Evolutionary conservation across 352 stramenopile genomes (phyloP), one percentile per base, ranked within the genome.

Genomic region (Pythium scleroteichum): DNA sequence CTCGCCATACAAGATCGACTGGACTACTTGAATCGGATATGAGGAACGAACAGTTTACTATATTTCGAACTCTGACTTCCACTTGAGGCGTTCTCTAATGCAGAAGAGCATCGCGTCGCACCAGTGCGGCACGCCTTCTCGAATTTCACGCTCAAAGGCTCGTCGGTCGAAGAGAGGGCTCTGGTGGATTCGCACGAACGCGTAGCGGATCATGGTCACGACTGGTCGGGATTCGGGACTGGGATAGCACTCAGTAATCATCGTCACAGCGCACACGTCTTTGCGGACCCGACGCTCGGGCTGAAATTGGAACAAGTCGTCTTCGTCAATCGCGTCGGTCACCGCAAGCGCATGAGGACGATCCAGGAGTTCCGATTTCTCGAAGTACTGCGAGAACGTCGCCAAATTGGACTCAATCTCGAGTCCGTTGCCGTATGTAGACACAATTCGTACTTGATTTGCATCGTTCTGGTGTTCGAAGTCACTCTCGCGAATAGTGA

Each of bases 221-320:
- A 32, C 29, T 10, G 29, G 29, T 35, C 10, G 29, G 10, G 29
- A 5, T 35, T 35, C 10, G 5, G 29, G 29, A 5, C 10, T 10
- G 29, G 29, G 29, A 35, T 35, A 35, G 29, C 29, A 35, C 29
- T 35, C 29, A 10, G 29, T 35, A 35, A 29, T 16, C 35, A 56
- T 9, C 26, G 32, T 27, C 8, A 46, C 20, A 6, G 49, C 35
- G 10, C 23, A 19, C 9, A 53, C 13, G 16, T 61, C 53, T 16
- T 61, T 61, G 0, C 41, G 53, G 13, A 45, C 27, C 13, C 53
- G 47, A 20, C 35, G 22, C 7, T 61, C 52, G 4, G 59, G 49
- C 26, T 52, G 59, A n/a, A 60, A 66, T 24, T 48, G 59, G 54
- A 60, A 60, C 51, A 66, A 41, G 42, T 66, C 59, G 27, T 66